Evolutionary conservation across 805 yeast species (phyloP).

Genomic region (Yarrowia sp.): DNA sequence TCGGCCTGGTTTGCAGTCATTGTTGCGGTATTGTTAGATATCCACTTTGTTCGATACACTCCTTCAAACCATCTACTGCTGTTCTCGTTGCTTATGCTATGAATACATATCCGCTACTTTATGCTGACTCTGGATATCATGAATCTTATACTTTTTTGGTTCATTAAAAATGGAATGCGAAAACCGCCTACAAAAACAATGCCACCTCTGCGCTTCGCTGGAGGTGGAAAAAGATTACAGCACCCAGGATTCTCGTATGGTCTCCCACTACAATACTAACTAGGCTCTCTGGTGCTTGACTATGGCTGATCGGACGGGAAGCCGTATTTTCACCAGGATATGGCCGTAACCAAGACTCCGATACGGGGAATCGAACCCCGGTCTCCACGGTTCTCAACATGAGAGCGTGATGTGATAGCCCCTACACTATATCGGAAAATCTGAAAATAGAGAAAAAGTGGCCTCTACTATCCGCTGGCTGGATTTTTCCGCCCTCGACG

Average conservation of each 20-base stretch:
- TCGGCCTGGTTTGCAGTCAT: background rate
- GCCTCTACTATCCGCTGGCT: too few species aligned
- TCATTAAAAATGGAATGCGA: too few species aligned
- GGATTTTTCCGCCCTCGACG: too few species aligned
- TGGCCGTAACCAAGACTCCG: constrained; percentile 25
- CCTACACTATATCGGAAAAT: constrained; percentile 27
- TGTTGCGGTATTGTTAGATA: too few species aligned
- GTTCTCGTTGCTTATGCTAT: too few species aligned
- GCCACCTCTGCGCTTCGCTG: background rate
- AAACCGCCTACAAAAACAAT: background rate
- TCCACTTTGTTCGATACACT: too few species aligned
- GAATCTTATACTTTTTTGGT: too few species aligned
- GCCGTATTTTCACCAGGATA: constrained; percentile 23
- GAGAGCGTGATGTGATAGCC: constrained; percentile 27
- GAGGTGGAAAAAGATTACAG: constrained; percentile 8
- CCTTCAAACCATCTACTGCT: too few species aligned
- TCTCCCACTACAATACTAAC: constrained; percentile 25
- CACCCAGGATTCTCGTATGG: constrained; percentile 25
- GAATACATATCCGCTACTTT: too few species aligned
- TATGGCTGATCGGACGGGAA: constrained; percentile 25
- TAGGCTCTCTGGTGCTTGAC: constrained; percentile 23
- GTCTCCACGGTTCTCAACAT: constrained; percentile 24
- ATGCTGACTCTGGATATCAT: too few species aligned
- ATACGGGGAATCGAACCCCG: constrained; percentile 27
- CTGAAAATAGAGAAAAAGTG: too few species aligned